Base-by-base conservation (phyloP, 129 eudicot species). In the Chrysanthemum seticuspe region DNA sequence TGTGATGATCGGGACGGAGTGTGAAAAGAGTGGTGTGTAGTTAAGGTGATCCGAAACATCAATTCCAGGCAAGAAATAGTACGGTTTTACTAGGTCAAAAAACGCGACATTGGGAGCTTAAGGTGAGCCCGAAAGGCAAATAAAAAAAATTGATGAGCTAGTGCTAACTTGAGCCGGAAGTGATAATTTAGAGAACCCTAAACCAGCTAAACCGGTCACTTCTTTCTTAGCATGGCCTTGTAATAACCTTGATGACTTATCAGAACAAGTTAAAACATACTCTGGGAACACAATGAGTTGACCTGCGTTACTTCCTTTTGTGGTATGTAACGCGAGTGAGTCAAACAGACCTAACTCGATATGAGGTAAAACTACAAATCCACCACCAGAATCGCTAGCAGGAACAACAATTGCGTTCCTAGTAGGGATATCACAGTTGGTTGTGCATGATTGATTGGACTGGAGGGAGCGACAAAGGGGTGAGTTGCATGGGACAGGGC, bases 81-180 rank as follows among this genome's bases (percentile, higher is more conserved):
- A 88, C 9, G 96, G 96, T 14, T 80, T 83, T 3, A 36, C 11
- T 0, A 71, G 74, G 18, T 82, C 83, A 44, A 89, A 84, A 54
- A 89, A 89, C 12, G 81, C 87, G 18, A 89, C 87, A 6, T 89
- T 91, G 6, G 89, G 89, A 64, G 91, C 96, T 7, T 89, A 89
- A 0, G 87, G 86, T 45, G 90, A 88, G 62, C 88, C 90, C 31
- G 91, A 86, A 25, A 89, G 53, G 55, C 96, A 89, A 31, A 89
- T 66, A 11, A 87, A 78, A 31, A 86, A 86, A n/a, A 84, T 54
- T 0, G 70, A 56, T 1, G 79, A 60, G 47, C 2, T 61, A 19
- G 53, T 40, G 76, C 83, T 72, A 74, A 86, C 68, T 56, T 86
- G 91, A 14, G 80, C 84, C 47, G 85, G 70, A 9, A 81, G 81